These are phyloP conservation scores for Rhodotorula babjevae DNA, from an alignment of 768 basidiomycete genomes.

Conservation along the genomic window DNA sequence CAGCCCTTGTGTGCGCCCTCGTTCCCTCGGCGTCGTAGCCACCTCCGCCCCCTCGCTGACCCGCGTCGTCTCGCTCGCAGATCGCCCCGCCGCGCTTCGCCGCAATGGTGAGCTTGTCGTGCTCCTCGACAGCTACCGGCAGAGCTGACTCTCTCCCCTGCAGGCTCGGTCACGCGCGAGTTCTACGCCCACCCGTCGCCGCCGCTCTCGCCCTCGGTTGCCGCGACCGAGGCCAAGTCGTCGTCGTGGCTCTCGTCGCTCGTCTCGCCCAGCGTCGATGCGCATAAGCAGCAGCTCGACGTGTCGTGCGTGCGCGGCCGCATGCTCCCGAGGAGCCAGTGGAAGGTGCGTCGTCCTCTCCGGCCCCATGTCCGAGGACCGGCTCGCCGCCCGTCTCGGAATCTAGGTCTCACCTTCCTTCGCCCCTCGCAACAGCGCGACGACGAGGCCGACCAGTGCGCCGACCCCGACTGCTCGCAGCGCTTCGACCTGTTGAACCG, in stretches of 20 bases:
- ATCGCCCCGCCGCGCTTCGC: slow-evolving; percentile 26
- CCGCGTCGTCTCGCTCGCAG: neutral
- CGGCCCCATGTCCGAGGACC: too few relatives aligned
- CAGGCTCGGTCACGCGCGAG: slow-evolving; percentile 5
- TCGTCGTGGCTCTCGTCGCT: slow-evolving; percentile 21
- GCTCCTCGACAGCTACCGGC: neutral
- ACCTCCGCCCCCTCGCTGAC: neutral
- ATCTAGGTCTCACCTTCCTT: neutral
- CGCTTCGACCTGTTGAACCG: slow-evolving; percentile 35
- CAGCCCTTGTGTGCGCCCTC: slow-evolving; percentile 16
- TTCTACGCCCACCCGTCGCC: slow-evolving; percentile 5
- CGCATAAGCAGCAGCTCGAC: slow-evolving; percentile 11
- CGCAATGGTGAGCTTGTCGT: slow-evolving; percentile 7
- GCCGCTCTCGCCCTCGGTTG: slow-evolving; percentile 25
- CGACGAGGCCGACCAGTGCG: slow-evolving; percentile 19
- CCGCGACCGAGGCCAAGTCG: slow-evolving; percentile 14
- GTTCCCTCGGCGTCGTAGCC: neutral
- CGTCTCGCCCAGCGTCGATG: slow-evolving; percentile 3
- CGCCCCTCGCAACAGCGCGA: slow-evolving; percentile 20
- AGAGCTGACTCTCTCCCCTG: neutral
- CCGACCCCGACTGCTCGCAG: slow-evolving; percentile 28
- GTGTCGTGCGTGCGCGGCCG: slow-evolving; percentile 9
- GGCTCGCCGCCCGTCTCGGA: too few relatives aligned
- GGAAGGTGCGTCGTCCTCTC: slow-evolving; percentile 20
- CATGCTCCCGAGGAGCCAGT: slow-evolving; percentile 26